Evolutionary conservation across 805 yeast species (phyloP), one percentile per base, ranked within the genome.

Genomic region (Zygosaccharomyces bailii): DNA sequence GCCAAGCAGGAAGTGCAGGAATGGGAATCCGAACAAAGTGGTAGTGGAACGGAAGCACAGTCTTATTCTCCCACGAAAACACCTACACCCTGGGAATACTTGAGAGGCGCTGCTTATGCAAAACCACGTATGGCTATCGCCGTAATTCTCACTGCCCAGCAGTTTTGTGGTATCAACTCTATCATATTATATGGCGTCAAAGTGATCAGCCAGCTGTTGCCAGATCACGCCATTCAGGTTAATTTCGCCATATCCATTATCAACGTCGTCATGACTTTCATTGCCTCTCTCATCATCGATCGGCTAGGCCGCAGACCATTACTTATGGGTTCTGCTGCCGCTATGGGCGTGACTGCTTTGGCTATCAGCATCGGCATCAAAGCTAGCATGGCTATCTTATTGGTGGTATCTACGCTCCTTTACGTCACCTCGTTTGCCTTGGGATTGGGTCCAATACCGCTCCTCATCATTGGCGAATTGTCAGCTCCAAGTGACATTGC

Each of bases 391-490:
- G 70, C 85, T 0, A 24, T 66, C 0, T 48, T 82, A 10, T 74
- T 90, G 1, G 80, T 84, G 1, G 39, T 75, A 1, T 80, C 89
- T 8, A 82, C 89, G 0, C 76, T 87, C 43, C 59, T 75, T 1
- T 90, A 88, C 60, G 89, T 91, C 39, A 80, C 84, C 0, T 77
- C 88, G 20, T 93, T 91, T 70, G 98, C 97, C 0, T 69, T 85
- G 25, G 99, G 99, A 0, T 63, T 89, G 49, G 99, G 99, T 0
- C 99, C 99, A 5, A 89, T 93, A 43, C 99, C 99, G 33, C 91
- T 93, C 67, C 68, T 91, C 53, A 67, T 90, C 42, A 82, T 91
- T 8, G 79, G 95, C 5, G 98, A 93, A 61, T 81, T 91, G n/a
- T 84, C 95, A 0, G 95, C 89, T 48, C 69, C 78, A 1, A 68